Conservation (phyloP, 2,329 filamentous ascomycete genomes). For the Gnomoniopsis smithogilvyi region DNA sequence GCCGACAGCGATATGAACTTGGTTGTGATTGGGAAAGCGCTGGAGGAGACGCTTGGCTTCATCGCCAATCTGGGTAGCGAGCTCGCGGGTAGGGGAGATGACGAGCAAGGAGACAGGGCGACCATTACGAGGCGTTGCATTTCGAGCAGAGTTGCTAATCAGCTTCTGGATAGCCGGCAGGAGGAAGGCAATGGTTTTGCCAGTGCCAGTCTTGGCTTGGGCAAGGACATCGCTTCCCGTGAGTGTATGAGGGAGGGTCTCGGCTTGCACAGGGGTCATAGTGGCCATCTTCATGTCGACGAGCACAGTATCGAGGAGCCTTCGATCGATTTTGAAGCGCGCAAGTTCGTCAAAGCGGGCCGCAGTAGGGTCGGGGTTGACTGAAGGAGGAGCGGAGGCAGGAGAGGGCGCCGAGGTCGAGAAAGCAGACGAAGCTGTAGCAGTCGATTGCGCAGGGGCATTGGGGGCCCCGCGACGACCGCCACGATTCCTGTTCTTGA, state of each 20-base stretch:
- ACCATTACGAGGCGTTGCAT: slow-evolving; percentile 21
- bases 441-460: background rate
- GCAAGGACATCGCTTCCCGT: slow-evolving; percentile 59
- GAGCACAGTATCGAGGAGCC: slow-evolving; percentile 45
- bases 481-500: background rate
- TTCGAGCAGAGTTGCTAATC: slow-evolving; percentile 40
- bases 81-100: slow-evolving; percentile 67
- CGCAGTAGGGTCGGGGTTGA: background rate
- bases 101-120: slow-evolving; percentile 57
- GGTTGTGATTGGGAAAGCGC: slow-evolving; percentile 66
- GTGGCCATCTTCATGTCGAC: slow-evolving; percentile 46
- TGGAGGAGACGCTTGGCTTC: slow-evolving; percentile 71
- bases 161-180: slow-evolving; percentile 80
- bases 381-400: background rate
- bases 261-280: slow-evolving; percentile 55
- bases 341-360: slow-evolving; percentile 42
- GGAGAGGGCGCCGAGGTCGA: background rate
- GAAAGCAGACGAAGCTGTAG: background rate
- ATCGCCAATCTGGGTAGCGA: slow-evolving; percentile 66
- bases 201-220: slow-evolving; percentile 83
- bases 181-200: slow-evolving; percentile 82
- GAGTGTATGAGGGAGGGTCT: slow-evolving; percentile 46
- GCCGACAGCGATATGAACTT: slow-evolving; percentile 73
- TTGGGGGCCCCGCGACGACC: slow-evolving; percentile 2
- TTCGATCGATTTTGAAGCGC: slow-evolving; percentile 39